Conservation (phyloP, 495 filamentous ascomycete genomes). For the Hypoxylon fragiforme region DNA sequence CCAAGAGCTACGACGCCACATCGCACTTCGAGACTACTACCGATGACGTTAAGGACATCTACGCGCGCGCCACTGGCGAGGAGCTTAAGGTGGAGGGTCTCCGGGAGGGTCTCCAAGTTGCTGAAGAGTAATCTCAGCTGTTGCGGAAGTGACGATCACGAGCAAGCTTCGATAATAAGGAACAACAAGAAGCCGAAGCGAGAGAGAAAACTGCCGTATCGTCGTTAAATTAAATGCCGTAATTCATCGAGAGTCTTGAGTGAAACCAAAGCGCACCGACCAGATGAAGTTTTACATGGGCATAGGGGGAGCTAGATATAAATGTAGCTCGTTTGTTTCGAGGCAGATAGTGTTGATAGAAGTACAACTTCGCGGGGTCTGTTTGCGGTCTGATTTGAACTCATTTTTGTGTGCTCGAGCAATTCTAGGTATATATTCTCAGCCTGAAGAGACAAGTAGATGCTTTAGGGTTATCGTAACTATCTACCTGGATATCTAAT, state of each 20-base stretch:
- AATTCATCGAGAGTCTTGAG: background rate
- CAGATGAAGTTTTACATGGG: constrained; percentile 1
- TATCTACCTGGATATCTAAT: background rate
- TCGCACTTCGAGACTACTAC: constrained; percentile 92
- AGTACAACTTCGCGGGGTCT: background rate
- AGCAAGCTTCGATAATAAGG: background rate
- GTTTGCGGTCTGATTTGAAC: background rate
- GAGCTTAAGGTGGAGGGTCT: constrained; percentile 73
- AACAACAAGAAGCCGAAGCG: background rate
- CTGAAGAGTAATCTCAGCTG: constrained; percentile 45
- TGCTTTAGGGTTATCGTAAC: no score
- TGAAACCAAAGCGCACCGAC: background rate
- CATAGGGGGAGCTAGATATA: background rate
- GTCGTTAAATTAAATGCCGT: background rate
- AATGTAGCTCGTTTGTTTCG: constrained; percentile 1
- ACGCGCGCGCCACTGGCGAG: constrained; percentile 81
- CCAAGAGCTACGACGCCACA: constrained; percentile 96
- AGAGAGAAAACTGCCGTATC: background rate
- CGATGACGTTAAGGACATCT: constrained; percentile 95
- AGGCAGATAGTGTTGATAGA: constrained; percentile 11
- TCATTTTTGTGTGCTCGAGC: background rate
- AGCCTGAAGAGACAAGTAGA: background rate
- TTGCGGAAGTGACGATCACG: background rate
- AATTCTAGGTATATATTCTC: background rate
- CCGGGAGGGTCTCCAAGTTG: constrained; percentile 59